Percentiles rank a stretch among this genome's conserved stretches.
These are phyloP conservation scores for Pichia sp. DNA, from an alignment of 1,139 yeast genomes.

Conservation along the genomic window DNA sequence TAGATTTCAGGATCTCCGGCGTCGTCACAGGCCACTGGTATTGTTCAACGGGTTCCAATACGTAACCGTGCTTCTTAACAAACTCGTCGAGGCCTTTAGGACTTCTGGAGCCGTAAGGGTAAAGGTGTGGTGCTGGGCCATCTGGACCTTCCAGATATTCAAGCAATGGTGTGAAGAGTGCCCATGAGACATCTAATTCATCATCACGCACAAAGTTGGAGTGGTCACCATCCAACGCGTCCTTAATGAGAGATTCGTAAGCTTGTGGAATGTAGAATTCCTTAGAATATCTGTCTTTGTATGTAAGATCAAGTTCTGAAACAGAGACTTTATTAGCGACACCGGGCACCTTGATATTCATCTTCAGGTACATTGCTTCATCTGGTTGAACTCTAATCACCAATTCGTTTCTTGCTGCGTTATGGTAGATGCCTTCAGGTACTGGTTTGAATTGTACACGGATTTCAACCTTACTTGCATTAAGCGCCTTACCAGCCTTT, in stretches of 20 bases:
- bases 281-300: slow-evolving; percentile 63
- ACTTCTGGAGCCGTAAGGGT: slow-evolving; percentile 90
- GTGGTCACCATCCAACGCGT: slow-evolving; percentile 86
- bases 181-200: slow-evolving; percentile 92
- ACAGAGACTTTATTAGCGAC: slow-evolving; percentile 71
- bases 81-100: slow-evolving; percentile 61
- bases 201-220: slow-evolving; percentile 97
- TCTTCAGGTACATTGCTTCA: slow-evolving; percentile 87
- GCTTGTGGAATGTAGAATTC: slow-evolving; percentile 97
- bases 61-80: slow-evolving; percentile 64
- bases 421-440: slow-evolving; percentile 68
- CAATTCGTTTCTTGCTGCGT: slow-evolving; percentile 84
- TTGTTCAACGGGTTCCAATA: slow-evolving; percentile 44
- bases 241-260: slow-evolving; percentile 90
- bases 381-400: slow-evolving; percentile 92
- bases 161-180: slow-evolving; percentile 84
- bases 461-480: slow-evolving; percentile 89
- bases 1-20: slow-evolving; percentile 32
- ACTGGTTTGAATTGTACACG: slow-evolving; percentile 80
- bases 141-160: slow-evolving; percentile 65
- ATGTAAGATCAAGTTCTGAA: slow-evolving; percentile 87
- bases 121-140: slow-evolving; percentile 56
- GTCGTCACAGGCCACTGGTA: slow-evolving; percentile 83
- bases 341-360: slow-evolving; percentile 93
- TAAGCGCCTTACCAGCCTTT: slow-evolving; percentile 95